Evolutionary conservation across 768 basidiomycete species (phyloP).

Genomic region (Lepiota subincarnata): DNA sequence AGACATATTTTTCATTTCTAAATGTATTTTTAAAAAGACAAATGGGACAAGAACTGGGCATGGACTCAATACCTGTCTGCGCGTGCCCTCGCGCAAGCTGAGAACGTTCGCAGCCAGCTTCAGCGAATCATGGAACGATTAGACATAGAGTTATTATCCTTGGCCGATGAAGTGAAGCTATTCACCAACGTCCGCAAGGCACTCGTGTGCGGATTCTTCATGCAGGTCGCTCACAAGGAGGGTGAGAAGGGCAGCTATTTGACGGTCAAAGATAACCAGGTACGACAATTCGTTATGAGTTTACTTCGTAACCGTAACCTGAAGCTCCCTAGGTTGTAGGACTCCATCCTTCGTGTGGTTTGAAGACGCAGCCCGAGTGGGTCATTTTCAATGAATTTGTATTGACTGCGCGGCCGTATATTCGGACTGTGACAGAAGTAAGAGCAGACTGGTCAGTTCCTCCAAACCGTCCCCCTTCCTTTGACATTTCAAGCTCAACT

Average conservation of each 20-base stretch:
- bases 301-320: background rate
- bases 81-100: conserved; percentile 83
- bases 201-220: conserved; percentile 92
- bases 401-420: conserved; percentile 81
- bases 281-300: conserved; percentile 21
- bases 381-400: conserved; percentile 86
- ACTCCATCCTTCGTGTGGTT: conserved; percentile 79
- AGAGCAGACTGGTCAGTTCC: conserved; percentile 71
- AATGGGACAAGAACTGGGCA: conserved; percentile 80
- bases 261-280: conserved; percentile 96
- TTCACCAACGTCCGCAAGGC: conserved; percentile 75
- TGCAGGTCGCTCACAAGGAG: conserved; percentile 96
- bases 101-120: conserved; percentile 89
- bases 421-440: conserved; percentile 88
- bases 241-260: conserved; percentile 84
- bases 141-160: conserved; percentile 72
- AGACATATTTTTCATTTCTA: background rate
- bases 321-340: conserved; percentile 46
- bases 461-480: background rate
- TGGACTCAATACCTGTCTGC: conserved; percentile 86
- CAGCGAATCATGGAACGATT: conserved; percentile 89
- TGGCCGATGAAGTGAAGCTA: conserved; percentile 65
- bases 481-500: conserved; percentile 5
- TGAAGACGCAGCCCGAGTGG: conserved; percentile 85
- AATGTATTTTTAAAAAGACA: conserved; percentile 41